Base-by-base conservation (phyloP, 2,329 filamentous ascomycete genomes). In the Pseudocercospora pini-densiflorae region DNA sequence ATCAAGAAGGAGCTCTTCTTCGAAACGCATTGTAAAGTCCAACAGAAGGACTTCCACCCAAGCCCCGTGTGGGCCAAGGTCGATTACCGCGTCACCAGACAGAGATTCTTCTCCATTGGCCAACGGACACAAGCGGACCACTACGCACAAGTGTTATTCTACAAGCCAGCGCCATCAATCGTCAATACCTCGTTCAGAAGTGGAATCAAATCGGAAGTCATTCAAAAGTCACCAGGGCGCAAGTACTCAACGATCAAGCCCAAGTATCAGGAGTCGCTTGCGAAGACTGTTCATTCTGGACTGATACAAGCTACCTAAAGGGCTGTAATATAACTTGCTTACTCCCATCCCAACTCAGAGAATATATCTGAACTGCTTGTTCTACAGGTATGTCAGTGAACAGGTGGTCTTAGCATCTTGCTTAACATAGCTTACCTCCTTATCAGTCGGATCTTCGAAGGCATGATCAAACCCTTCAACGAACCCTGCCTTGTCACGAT, bases 361-460 rank as follows among this genome's bases (percentile, higher is more conserved):
- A 16, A 66, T 43, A 24, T 67, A 71, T 51, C 69, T 63, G 57
- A 71, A 71, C 57, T 71, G 70, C 62, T 70, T 70, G 29, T 71
- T 71, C 71, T 72, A 79, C 58, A 70, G 78, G 68, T 84, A 82
- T 5, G 83, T 86, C 57, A 84, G 75, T 68, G 84, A 82, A 72
- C 9, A 14, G 43, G 8, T 57, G 47, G 33, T 2, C 36, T 40
- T 16, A 33, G 19, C 45, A 10, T 10, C 3, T 33, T 21, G 12
- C 47, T 16, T 5, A 23, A 19, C 59, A 43, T 16, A 2, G 2
- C 66, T 62, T 43, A 68, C 66, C 65, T 67, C 79, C 55, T 70
- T 79, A 69, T 85, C 83, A 3, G 83, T 85, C 36, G 84, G 75
- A 68, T 86, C 83, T 59, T 85, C 81, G 62, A 83, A 85, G 0